These are phyloP conservation scores for Eucalyptus sideroxylon DNA, from an alignment of 345 rosid species.

Conservation along the genomic window DNA sequence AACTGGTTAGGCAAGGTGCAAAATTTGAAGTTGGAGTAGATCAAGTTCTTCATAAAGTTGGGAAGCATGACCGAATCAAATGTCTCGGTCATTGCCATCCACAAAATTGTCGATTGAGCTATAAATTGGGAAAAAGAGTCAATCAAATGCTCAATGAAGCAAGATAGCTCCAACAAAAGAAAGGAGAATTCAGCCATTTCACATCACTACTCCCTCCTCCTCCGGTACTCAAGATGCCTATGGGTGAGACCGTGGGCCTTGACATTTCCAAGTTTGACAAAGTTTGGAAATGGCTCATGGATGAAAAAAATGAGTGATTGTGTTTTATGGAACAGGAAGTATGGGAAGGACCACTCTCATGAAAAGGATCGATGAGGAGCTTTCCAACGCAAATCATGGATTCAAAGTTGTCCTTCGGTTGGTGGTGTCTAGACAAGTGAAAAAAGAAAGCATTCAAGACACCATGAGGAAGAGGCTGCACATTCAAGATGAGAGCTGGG, in stretches of 20 bases:
- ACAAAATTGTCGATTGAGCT: not conserved
- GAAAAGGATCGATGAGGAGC: not conserved
- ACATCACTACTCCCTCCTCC: not conserved
- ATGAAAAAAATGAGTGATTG: not conserved
- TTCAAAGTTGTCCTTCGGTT: not conserved
- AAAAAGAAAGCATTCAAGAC: not conserved
- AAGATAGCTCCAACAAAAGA: not conserved
- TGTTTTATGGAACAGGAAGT: not conserved
- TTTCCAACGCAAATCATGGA: not conserved
- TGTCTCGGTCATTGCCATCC: not conserved
- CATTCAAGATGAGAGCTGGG: not conserved
- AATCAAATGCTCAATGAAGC: not conserved
- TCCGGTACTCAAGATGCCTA: not conserved
- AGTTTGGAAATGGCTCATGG: not conserved
- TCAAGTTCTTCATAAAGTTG: not conserved
- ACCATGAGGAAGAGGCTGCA: not conserved
- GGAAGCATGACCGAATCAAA: not conserved
- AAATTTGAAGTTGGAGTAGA: not conserved
- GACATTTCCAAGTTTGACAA: not conserved
- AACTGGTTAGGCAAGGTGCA: not conserved
- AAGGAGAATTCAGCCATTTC: not conserved
- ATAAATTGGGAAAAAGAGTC: not conserved
- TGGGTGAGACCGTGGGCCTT: not conserved
- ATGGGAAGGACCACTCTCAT: constrained; percentile 7
- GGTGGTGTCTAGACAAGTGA: not conserved